Conservation (phyloP, 2,329 filamentous ascomycete species). For the Nigrograna mackinnonii region DNA sequence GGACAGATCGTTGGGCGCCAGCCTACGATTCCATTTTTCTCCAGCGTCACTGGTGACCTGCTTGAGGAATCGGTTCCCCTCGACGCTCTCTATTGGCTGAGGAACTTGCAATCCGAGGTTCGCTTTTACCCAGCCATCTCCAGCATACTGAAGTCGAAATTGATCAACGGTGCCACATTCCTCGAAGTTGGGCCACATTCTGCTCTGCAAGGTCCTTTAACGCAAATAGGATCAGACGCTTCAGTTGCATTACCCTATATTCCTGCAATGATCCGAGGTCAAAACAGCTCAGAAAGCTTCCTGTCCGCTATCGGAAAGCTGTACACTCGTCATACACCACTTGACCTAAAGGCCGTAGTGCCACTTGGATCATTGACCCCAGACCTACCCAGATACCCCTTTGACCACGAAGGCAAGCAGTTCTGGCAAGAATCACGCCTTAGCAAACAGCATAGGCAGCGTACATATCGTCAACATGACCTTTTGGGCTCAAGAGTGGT, state of each 20-base stretch:
- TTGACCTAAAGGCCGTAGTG: slow-evolving; percentile 7
- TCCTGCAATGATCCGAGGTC: slow-evolving; percentile 4
- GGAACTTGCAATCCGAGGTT: not conserved
- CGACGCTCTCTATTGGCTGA: not conserved
- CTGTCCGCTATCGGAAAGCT: slow-evolving; percentile 12
- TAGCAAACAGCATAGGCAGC: not conserved
- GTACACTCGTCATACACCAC: slow-evolving; percentile 1
- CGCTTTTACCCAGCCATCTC: not conserved
- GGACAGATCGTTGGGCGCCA: not conserved
- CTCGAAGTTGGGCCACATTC: slow-evolving; percentile 39
- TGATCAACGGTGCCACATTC: slow-evolving; percentile 1
- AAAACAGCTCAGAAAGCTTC: slow-evolving; percentile 1
- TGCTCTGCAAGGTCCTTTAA: slow-evolving; percentile 31
- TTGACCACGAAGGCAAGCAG: not conserved
- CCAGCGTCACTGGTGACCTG: slow-evolving; percentile 4
- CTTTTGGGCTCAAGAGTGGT: not conserved
- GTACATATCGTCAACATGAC: not conserved
- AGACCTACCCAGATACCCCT: slow-evolving; percentile 8
- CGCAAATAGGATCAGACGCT: slow-evolving; percentile 10
- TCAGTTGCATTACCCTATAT: slow-evolving; percentile 3
- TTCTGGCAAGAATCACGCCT: not conserved
- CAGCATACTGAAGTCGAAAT: not conserved
- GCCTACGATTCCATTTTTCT: slow-evolving; percentile 7
- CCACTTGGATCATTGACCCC: not conserved
- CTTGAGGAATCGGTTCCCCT: not conserved